Conservation (phyloP, 192 early-diverging fungal species). For the Coemansia asiatica region DNA sequence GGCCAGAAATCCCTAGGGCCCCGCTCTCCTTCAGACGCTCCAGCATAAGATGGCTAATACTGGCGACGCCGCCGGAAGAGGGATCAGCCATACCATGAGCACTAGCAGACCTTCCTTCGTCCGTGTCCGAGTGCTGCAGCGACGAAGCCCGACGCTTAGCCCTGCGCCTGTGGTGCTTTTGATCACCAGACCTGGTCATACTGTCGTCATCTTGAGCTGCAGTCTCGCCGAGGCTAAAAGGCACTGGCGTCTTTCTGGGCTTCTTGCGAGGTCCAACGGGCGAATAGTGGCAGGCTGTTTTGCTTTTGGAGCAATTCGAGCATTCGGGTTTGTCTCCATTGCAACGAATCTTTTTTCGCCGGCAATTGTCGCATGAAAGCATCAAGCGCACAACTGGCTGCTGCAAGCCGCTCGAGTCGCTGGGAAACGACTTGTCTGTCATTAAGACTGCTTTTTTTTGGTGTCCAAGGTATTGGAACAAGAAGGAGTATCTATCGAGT, state of each 20-base stretch:
- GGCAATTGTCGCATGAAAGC: constrained; percentile 45
- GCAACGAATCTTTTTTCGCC: constrained; percentile 44
- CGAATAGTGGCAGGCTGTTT: constrained; percentile 35
- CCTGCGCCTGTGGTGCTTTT: not conserved
- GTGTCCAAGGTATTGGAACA: not conserved
- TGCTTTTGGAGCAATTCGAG: constrained; percentile 22
- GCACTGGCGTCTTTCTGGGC: constrained; percentile 23
- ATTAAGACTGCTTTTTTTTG: not conserved
- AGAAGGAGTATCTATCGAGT: not conserved
- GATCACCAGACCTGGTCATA: not conserved
- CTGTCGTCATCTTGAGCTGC: not conserved
- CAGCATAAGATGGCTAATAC: constrained; percentile 41
- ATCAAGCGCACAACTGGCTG: constrained; percentile 21
- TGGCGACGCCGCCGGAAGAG: constrained; percentile 7
- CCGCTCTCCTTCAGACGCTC: constrained; percentile 18
- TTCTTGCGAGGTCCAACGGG: constrained; percentile 50
- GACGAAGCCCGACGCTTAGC: constrained; percentile 33
- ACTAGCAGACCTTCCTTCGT: not conserved
- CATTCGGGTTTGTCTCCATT: constrained; percentile 37
- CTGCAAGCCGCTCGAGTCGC: not conserved
- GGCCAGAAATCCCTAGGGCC: constrained; percentile 7
- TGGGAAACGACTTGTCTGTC: not conserved
- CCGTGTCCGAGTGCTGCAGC: constrained; percentile 14
- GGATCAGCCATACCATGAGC: not conserved
- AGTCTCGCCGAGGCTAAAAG: not conserved